Evolutionary conservation across 441 rosid genomes (phyloP).

Genomic region (Biscutella laevigata): DNA sequence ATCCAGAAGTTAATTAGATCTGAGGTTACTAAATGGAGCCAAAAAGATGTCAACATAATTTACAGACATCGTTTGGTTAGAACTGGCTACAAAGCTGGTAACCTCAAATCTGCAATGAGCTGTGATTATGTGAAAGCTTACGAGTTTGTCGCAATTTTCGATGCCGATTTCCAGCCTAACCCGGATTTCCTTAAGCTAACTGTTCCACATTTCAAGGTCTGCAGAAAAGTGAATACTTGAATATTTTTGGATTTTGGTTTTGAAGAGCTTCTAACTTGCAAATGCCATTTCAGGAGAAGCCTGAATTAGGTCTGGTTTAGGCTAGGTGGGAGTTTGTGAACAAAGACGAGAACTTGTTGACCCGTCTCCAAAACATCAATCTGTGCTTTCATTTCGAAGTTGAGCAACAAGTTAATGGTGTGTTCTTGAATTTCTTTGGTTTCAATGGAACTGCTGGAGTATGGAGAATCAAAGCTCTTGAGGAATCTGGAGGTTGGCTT

Average conservation of each 20-base stretch:
- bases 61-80: slow-evolving; percentile 72
- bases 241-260: too few species aligned
- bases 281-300: slow-evolving; percentile 78
- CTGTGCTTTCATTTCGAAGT: slow-evolving; percentile 90
- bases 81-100: slow-evolving; percentile 93
- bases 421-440: slow-evolving; percentile 83
- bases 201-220: slow-evolving; percentile 92
- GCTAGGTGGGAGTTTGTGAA: slow-evolving; percentile 91
- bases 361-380: slow-evolving; percentile 85
- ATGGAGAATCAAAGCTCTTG: slow-evolving; percentile 89
- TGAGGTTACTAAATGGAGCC: slow-evolving; percentile 71
- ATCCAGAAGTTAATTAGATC: slow-evolving; percentile 56
- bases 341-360: slow-evolving; percentile 84
- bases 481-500: slow-evolving; percentile 94
- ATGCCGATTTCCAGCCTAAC: slow-evolving; percentile 83
- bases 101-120: slow-evolving; percentile 90
- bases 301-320: slow-evolving; percentile 82
- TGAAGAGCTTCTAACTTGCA: too few species aligned
- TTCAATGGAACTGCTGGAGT: slow-evolving; percentile 97
- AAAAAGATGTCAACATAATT: slow-evolving; percentile 65
- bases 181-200: slow-evolving; percentile 69
- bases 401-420: slow-evolving; percentile 86
- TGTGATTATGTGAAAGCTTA: slow-evolving; percentile 67
- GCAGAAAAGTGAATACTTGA: too few species aligned
- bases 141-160: slow-evolving; percentile 86